These are phyloP conservation scores for Yamagishiella unicocca DNA, from an alignment of 139 green algal species.

Conservation along the genomic window DNA sequence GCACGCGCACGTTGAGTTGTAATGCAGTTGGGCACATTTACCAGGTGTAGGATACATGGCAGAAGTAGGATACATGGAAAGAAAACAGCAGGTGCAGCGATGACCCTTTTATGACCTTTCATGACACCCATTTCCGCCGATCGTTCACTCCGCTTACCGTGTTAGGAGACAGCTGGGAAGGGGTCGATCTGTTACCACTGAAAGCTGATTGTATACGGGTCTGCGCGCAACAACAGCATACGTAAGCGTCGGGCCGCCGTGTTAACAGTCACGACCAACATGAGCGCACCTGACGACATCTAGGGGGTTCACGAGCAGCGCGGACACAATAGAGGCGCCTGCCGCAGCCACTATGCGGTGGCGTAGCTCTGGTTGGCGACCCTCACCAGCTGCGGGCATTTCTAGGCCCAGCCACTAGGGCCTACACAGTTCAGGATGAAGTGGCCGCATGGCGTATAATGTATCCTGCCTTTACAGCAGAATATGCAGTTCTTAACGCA, in stretches of 20 bases:
- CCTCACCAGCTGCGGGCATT: neutral
- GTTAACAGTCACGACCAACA: neutral
- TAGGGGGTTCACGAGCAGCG: conserved; percentile 84
- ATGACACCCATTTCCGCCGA: neutral
- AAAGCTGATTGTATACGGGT: conserved; percentile 30
- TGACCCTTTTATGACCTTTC: too few relatives aligned
- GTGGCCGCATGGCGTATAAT: too few relatives aligned
- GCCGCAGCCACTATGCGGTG: conserved; percentile 66
- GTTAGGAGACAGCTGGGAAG: conserved; percentile 27
- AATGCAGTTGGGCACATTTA: neutral
- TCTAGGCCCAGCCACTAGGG: too few relatives aligned
- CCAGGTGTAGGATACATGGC: neutral
- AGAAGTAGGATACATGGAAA: neutral
- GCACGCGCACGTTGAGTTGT: neutral
- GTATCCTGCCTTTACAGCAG: neutral
- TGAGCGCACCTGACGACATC: conserved; percentile 84
- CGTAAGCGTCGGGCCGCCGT: too few relatives aligned
- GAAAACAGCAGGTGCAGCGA: too few relatives aligned
- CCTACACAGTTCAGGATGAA: too few relatives aligned
- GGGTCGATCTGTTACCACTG: conserved; percentile 1
- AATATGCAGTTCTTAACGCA: neutral
- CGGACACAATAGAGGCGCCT: conserved; percentile 76
- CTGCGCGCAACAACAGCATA: neutral
- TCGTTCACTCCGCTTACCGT: neutral
- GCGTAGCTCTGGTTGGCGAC: conserved; percentile 6